A percentile compares a stretch with the other conserved stretches of the same genome.
Evolutionary conservation across 139 green algal genomes (phyloP).

Genomic region (Chlorella sp.): DNA sequence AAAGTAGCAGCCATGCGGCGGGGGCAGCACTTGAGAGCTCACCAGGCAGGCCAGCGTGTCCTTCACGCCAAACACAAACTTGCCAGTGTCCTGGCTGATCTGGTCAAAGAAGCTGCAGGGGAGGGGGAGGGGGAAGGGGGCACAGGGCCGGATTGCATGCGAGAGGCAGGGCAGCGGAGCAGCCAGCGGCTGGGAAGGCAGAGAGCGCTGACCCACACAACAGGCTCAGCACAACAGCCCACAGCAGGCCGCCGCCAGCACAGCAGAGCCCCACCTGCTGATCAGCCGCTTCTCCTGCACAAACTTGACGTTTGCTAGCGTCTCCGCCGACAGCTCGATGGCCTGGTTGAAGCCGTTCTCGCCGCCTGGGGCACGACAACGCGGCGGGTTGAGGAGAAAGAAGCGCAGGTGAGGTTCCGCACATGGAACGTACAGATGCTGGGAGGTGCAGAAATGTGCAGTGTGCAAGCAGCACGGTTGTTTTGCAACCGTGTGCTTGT

Average conservation of each 20-base stretch:
- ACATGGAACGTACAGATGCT: too few relatives aligned
- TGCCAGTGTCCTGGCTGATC: constrained; percentile 96
- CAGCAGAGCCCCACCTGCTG: background rate
- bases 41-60: constrained; percentile 95
- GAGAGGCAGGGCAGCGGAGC: too few relatives aligned
- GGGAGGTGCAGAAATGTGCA: too few relatives aligned
- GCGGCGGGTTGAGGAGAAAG: too few relatives aligned
- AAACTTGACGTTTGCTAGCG: constrained; percentile 99
- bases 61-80: constrained; percentile 93
- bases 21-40: too few relatives aligned
- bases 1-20: too few relatives aligned
- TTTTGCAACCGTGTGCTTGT: background rate
- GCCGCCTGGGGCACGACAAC: constrained; percentile 82
- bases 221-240: too few relatives aligned
- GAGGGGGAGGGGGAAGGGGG: too few relatives aligned
- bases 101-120: constrained; percentile 95
- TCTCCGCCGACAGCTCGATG: constrained; percentile 97
- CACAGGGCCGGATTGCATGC: too few relatives aligned
- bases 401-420: too few relatives aligned
- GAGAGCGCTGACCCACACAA: too few relatives aligned
- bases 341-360: constrained; percentile 99
- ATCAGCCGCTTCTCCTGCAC: constrained; percentile 93
- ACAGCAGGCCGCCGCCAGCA: background rate
- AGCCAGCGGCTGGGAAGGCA: too few relatives aligned
- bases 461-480: background rate